Evolutionary conservation across 2,329 filamentous ascomycete species (phyloP).

Genomic region (Chrysoporthe deuterocubensis): DNA sequence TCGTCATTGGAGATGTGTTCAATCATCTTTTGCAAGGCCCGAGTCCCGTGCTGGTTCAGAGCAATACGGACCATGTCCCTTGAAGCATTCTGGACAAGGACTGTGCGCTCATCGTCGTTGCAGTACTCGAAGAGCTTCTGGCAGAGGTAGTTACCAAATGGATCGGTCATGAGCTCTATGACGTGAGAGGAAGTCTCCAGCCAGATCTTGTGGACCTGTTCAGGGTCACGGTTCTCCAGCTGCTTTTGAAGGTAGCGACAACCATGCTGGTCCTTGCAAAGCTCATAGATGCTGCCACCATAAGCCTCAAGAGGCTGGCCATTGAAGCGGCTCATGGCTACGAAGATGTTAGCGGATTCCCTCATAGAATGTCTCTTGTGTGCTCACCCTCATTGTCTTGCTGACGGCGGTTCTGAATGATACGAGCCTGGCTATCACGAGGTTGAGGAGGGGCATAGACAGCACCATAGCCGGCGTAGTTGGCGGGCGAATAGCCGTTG

Average conservation of each 20-base stretch:
- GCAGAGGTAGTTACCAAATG: conserved; percentile 98
- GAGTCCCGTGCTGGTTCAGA: conserved; percentile 94
- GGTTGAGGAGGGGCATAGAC: conserved; percentile 52
- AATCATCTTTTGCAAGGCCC: conserved; percentile 97
- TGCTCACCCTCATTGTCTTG: conserved; percentile 71
- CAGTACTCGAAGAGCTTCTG: conserved; percentile 97
- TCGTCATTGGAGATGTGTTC: conserved; percentile 87
- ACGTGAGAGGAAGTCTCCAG: conserved; percentile 91
- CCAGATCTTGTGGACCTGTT: conserved; percentile 91
- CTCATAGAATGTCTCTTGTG: conserved; percentile 10
- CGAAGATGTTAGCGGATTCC: conserved; percentile 37
- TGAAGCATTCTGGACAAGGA: conserved; percentile 87
- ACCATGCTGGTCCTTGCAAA: conserved; percentile 98
- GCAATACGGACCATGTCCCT: conserved; percentile 90
- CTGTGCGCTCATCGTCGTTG: conserved; percentile 92
- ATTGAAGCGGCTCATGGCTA: conserved; percentile 78
- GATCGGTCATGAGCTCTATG: conserved; percentile 97
- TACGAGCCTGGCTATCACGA: conserved; percentile 75
- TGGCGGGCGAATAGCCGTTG: conserved; percentile 46
- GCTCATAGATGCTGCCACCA: conserved; percentile 79
- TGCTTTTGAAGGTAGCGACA: conserved; percentile 98
- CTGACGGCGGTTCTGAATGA: conserved; percentile 75
- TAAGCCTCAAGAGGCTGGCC: conserved; percentile 83
- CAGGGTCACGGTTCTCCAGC: conserved; percentile 83
- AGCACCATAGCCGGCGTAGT: conserved; percentile 60